Evolutionary conservation across 2,329 filamentous ascomycete genomes (phyloP).

Genomic region (Fusarium sp.): DNA sequence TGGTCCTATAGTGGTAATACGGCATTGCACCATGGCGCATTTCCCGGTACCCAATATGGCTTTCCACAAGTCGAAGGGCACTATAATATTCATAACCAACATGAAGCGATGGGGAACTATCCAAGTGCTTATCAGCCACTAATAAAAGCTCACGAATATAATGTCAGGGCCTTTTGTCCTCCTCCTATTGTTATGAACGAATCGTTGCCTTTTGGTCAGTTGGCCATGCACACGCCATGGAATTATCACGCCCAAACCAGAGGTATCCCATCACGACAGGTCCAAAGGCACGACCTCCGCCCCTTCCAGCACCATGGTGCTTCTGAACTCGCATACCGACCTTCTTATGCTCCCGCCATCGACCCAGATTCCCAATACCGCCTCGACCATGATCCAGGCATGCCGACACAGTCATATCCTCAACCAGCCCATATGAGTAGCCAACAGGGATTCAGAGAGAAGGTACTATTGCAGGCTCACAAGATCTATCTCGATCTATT

Average conservation of each 20-base stretch:
- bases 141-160: slow-evolving; percentile 55
- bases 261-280: slow-evolving; percentile 21
- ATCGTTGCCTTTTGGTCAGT: slow-evolving; percentile 51
- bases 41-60: slow-evolving; percentile 30
- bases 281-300: slow-evolving; percentile 31
- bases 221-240: slow-evolving; percentile 46
- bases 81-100: slow-evolving; percentile 32
- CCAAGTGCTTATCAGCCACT: slow-evolving; percentile 51
- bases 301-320: slow-evolving; percentile 23
- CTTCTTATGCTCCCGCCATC: slow-evolving; percentile 27
- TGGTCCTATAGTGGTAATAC: slow-evolving; percentile 38
- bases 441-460: slow-evolving; percentile 71
- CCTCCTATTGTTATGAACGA: slow-evolving; percentile 52
- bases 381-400: slow-evolving; percentile 12
- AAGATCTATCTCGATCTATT: slow-evolving; percentile 79
- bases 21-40: slow-evolving; percentile 25
- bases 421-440: slow-evolving; percentile 23
- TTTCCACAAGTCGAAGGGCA: slow-evolving; percentile 29
- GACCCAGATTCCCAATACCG: slow-evolving; percentile 26
- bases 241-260: slow-evolving; percentile 30
- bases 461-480: slow-evolving; percentile 77
- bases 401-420: slow-evolving; percentile 18
- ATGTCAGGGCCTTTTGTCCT: slow-evolving; percentile 56
- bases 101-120: slow-evolving; percentile 37
- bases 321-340: slow-evolving; percentile 22